Conservation (phyloP, 345 rosid genomes). For the Eutrema yunnanense region DNA sequence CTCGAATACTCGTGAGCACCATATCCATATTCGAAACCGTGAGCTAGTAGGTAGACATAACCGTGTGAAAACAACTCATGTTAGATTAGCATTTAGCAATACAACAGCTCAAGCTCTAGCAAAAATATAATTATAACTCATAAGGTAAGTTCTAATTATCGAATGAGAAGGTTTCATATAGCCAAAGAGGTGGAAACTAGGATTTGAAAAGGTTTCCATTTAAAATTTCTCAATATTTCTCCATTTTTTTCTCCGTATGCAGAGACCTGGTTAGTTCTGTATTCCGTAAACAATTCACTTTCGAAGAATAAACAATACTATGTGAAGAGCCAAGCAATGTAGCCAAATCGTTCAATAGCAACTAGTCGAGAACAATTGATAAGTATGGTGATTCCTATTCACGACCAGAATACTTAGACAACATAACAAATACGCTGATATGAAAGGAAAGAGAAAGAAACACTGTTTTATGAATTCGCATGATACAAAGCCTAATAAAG, state of each 20-base stretch:
- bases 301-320: too few species aligned
- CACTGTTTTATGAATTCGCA: neutral
- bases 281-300: neutral
- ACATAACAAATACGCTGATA: neutral
- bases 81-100: neutral
- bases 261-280: too few species aligned
- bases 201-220: neutral
- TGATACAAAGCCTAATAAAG: neutral
- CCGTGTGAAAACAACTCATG: neutral
- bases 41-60: slow-evolving; percentile 36
- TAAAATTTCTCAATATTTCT: neutral
- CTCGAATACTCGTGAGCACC: slow-evolving; percentile 89
- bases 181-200: neutral
- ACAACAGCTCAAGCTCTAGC: too few species aligned
- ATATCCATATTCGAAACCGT: slow-evolving; percentile 81
- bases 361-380: neutral
- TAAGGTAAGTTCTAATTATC: neutral
- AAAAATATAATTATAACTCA: neutral
- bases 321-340: neutral
- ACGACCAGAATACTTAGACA: neutral
- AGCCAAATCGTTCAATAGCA: neutral
- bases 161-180: neutral
- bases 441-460: neutral
- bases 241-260: too few species aligned
- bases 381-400: neutral